Conservation (phyloP, 108 stramenopile genomes). For the Skeletonema potamos region DNA sequence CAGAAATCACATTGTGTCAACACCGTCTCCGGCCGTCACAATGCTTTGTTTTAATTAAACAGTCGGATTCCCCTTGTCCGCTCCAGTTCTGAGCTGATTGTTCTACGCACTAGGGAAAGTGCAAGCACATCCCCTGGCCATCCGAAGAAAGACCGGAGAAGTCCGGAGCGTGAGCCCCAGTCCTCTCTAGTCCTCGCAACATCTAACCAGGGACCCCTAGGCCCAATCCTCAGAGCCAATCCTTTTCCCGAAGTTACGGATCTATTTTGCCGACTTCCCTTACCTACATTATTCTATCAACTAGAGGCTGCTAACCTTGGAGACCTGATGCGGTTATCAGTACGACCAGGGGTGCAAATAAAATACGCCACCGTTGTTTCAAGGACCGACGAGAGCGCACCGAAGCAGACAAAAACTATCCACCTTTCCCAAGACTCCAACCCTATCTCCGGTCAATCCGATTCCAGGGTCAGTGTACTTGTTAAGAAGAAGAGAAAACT, state of each 20-base stretch:
- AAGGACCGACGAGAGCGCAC: constrained; percentile 90
- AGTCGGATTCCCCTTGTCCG: constrained; percentile 91
- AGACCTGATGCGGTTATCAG: constrained; percentile 99
- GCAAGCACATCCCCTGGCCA: constrained; percentile 49
- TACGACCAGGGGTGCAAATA: constrained; percentile 76
- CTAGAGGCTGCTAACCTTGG: constrained; percentile 95
- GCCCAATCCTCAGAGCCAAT: constrained; percentile 88
- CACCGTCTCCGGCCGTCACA: constrained; percentile 84
- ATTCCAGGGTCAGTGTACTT: constrained; percentile 85
- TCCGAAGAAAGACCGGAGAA: constrained; percentile 53
- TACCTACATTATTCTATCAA: constrained; percentile 98
- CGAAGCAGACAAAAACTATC: constrained; percentile 79
- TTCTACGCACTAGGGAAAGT: constrained; percentile 67
- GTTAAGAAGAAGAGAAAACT: constrained; percentile 97
- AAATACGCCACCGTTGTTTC: constrained; percentile 88
- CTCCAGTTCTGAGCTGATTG: constrained; percentile 85
- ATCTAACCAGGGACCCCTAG: constrained; percentile 61
- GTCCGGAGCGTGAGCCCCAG: constrained; percentile 74
- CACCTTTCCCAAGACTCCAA: constrained; percentile 84
- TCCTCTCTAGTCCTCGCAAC: constrained; percentile 69
- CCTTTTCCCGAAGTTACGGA: constrained; percentile 90
- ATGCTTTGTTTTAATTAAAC: constrained; percentile 91
- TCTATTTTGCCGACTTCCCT: constrained; percentile 81
- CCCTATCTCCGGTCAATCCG: constrained; percentile 90
- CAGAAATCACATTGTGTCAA: constrained; percentile 92